phyloP scores from a whole-genome alignment of 2,329 filamentous ascomycete genomes.

The Botrytis aclada region DNA sequence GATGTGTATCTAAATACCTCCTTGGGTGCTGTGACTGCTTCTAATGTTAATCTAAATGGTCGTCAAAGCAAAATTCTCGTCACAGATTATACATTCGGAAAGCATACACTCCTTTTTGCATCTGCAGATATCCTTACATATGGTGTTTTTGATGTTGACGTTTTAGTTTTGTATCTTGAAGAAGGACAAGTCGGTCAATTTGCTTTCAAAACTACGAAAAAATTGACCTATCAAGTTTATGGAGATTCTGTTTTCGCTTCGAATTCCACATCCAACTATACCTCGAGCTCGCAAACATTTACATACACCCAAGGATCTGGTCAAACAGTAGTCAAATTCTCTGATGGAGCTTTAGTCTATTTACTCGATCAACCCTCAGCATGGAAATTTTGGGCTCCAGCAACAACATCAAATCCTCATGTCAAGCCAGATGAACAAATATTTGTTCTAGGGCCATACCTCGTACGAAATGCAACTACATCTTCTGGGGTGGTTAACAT shows the following conservation, averaged over 20 bases:
- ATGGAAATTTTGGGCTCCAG: constrained; percentile 55
- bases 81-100: constrained; percentile 50
- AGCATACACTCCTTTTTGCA: constrained; percentile 48
- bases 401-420: constrained; percentile 45
- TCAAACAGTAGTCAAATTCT: constrained; percentile 44
- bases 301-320: constrained; percentile 49
- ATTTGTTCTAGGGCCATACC: constrained; percentile 45
- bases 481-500: constrained; percentile 39
- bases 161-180: constrained; percentile 49
- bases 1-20: constrained; percentile 48
- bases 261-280: constrained; percentile 32
- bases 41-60: constrained; percentile 49
- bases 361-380: constrained; percentile 52
- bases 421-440: constrained; percentile 47
- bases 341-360: constrained; percentile 50
- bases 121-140: constrained; percentile 50
- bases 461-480: constrained; percentile 43
- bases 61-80: constrained; percentile 54
- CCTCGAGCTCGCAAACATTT: constrained; percentile 39
- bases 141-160: constrained; percentile 45
- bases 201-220: constrained; percentile 42
- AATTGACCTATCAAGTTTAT: constrained; percentile 42
- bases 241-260: constrained; percentile 41
- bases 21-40: constrained; percentile 42
- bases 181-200: constrained; percentile 50